Evolutionary conservation across 2,329 filamentous ascomycete genomes (phyloP).

Genomic region (Blastomyces percursus): DNA sequence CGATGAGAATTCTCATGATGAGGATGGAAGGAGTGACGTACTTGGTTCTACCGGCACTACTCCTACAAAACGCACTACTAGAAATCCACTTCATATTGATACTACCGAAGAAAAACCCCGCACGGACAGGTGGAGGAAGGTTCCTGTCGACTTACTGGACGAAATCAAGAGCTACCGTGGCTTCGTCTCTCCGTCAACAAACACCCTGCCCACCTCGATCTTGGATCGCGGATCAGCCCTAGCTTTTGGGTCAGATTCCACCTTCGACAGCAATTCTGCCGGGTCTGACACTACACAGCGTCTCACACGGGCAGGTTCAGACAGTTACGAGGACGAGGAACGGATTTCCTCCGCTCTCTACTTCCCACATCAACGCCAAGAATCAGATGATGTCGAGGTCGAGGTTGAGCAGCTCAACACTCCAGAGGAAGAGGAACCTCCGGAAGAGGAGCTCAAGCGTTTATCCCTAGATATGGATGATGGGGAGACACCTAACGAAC

Average conservation of each 20-base stretch:
- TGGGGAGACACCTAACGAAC: neutral
- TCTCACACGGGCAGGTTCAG: slow-evolving; percentile 6
- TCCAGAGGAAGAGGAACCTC: slow-evolving; percentile 1
- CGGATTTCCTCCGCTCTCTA: slow-evolving; percentile 56
- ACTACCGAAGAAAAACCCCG: neutral
- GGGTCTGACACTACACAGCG: slow-evolving; percentile 4
- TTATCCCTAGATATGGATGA: neutral
- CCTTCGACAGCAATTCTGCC: slow-evolving; percentile 6
- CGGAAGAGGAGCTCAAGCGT: neutral
- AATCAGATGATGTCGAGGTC: slow-evolving; percentile 26
- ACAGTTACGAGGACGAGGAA: slow-evolving; percentile 45
- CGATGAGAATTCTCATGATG: neutral
- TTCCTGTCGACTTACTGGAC: slow-evolving; percentile 44
- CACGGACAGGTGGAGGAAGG: slow-evolving; percentile 6
- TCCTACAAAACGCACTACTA: neutral
- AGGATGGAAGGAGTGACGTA: neutral
- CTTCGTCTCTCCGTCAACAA: slow-evolving; percentile 31
- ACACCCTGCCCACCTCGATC: slow-evolving; percentile 30
- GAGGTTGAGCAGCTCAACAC: neutral
- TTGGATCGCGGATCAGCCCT: slow-evolving; percentile 19
- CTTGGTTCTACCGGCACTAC: neutral
- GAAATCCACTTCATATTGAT: neutral
- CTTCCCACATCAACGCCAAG: slow-evolving; percentile 49
- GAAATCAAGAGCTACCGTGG: slow-evolving; percentile 47
- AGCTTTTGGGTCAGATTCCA: slow-evolving; percentile 1